Evolutionary conservation across 768 basidiomycete species (phyloP).

Genomic region (Daedaleopsis sinensis): DNA sequence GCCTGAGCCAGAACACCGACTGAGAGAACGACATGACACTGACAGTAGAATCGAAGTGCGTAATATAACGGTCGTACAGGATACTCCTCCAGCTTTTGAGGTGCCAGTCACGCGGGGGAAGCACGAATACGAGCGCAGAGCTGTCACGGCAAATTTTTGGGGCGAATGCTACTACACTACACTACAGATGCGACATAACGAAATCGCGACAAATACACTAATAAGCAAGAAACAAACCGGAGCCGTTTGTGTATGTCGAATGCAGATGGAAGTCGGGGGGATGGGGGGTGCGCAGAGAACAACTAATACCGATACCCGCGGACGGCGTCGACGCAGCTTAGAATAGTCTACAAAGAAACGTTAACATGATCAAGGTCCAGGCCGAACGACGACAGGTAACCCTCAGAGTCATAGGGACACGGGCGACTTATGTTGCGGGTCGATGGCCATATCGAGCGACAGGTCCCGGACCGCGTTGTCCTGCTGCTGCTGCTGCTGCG

Average conservation of each 20-base stretch:
- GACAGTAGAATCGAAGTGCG: too few relatives aligned
- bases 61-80: too few relatives aligned
- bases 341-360: background rate
- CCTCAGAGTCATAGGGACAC: conserved; percentile 7
- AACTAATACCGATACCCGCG: background rate
- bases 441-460: conserved; percentile 4
- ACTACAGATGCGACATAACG: background rate
- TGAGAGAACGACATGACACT: too few relatives aligned
- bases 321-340: background rate
- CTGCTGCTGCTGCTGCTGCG: background rate
- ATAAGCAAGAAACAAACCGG: background rate
- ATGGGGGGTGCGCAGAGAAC: background rate
- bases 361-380: background rate
- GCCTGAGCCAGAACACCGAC: too few relatives aligned
- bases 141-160: background rate
- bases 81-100: too few relatives aligned
- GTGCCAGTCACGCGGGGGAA: too few relatives aligned
- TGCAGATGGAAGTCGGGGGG: background rate
- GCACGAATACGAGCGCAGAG: too few relatives aligned
- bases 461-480: conserved; percentile 1
- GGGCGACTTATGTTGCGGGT: conserved; percentile 5
- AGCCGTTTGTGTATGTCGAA: background rate
- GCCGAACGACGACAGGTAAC: background rate
- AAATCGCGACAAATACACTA: background rate
- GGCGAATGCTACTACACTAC: background rate